Base-by-base conservation (phyloP, 1,139 yeast species). In the Suhomyces taliae region DNA sequence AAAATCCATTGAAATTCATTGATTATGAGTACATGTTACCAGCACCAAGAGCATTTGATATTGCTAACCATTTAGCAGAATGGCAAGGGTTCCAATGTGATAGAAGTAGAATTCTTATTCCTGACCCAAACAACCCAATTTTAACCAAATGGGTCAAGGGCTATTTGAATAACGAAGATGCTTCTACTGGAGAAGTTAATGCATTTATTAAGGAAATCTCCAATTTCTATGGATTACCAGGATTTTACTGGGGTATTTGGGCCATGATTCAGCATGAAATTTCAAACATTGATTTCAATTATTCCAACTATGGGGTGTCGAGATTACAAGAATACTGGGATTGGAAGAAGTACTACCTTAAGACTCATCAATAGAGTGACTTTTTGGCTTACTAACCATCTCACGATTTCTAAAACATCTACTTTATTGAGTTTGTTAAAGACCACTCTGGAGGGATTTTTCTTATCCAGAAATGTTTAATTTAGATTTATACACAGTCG, bases 181-280 rank as follows among this genome's bases (percentile, higher is more conserved):
- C 70, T 1, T 33, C 61, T 8, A 45, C 52, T 4, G 61, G 59
- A 24, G 62, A 61, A 40, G 61, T 74, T 1, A 55, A 60, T 27
- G 50, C 44, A 0, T 57, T 86, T 36, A 78, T 86, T 34, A 65
- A 71, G 19, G 91, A 87, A 62, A 74, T 87, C 26, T 66, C 72
- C 8, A 64, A 74, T 6, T 85, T 81, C 70, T 87, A 85, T 69
- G 95, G 95, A 0, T 69, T 87, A 66, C 95, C 95, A 0, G 95
- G 95, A 1, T 83, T 87, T 56, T 87, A 85, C 64, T 87, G 95
- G 95, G 93, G 93, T 3, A 74, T 87, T 11, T 87, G 95, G 95
- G 83, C 91, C 1, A 84, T 83, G 55, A 85, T 87, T 49, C 95
- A 87, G 62, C 78, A 86, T 51, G 78, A 78, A 50, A 81, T 85